phyloP scores from a whole-genome alignment of 805 yeast species.

The Candida yuanshanica region DNA sequence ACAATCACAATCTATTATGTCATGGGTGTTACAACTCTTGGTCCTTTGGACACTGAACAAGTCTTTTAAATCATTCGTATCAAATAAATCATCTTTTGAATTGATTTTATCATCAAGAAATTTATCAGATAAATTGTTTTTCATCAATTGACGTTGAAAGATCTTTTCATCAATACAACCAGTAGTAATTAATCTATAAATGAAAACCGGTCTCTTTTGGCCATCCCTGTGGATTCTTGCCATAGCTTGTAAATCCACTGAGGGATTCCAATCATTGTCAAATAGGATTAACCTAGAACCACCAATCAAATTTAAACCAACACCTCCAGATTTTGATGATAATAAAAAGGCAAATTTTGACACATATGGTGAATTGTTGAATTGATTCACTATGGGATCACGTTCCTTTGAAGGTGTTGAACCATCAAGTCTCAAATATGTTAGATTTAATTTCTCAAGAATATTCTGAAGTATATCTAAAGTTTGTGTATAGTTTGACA shows the following conservation, averaged over 20 bases:
- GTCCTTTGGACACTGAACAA: constrained; percentile 54
- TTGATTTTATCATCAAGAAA: constrained; percentile 44
- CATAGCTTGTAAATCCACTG: constrained; percentile 90
- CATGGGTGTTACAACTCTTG: constrained; percentile 69
- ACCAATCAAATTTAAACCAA: constrained; percentile 85
- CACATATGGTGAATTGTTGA: constrained; percentile 30
- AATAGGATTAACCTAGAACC: constrained; percentile 80
- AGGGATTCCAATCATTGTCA: constrained; percentile 98
- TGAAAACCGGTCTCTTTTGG: constrained; percentile 68
- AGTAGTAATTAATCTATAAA: constrained; percentile 78
- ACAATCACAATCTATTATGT: constrained; percentile 61
- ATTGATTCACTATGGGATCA: constrained; percentile 57
- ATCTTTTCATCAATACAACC: constrained; percentile 95
- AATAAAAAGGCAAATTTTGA: constrained; percentile 57
- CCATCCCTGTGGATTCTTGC: constrained; percentile 95
- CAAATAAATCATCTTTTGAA: constrained; percentile 62
- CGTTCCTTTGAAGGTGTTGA: constrained; percentile 65
- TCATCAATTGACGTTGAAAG: constrained; percentile 84
- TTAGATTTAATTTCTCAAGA: constrained; percentile 41
- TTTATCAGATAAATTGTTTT: constrained; percentile 69
- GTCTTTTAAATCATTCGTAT: constrained; percentile 62
- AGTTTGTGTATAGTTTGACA: constrained; percentile 85
- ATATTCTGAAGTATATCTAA: constrained; percentile 66
- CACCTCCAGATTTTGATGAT: constrained; percentile 91
- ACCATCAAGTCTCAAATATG: constrained; percentile 74